Evolutionary conservation across 1,284 basidiomycete species (phyloP), one percentile per base, ranked within the genome.

Genomic region (Pseudozyma tsukubaensis): DNA sequence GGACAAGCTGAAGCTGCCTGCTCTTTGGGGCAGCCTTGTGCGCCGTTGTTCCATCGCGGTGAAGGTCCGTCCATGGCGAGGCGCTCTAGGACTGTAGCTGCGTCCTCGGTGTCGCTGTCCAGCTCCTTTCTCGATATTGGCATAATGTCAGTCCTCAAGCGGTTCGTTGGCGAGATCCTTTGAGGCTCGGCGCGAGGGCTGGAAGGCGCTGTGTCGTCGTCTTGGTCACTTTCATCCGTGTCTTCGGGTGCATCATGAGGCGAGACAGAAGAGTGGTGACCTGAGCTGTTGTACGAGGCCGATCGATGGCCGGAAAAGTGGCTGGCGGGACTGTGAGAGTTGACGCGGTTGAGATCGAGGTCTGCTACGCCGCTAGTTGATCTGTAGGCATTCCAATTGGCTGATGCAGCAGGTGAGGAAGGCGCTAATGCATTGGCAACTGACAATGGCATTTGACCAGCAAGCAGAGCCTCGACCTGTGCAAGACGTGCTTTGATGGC

Each of bases 401-500:
- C 59, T 6, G 64, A 63, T 6, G 56, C 65, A 24, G 52, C 50
- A 12, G 59, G 63, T 10, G 69, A 72, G 19, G 59, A 45, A 8
- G 70, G 56, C 0, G 56, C 65, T 6, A 67, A 34, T 9, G 34
- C 53, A 18, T 58, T 62, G 32, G 70, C 63, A 32, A 60, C 58
- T 34, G 70, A 67, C 11, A 72, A 51, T 11, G 56, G 68, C 48
- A 57, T 70, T 43, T 70, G 63, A 43, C 74, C 66, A 16, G 61
- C 65, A 14, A 77, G 59, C 49, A 72, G 24, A 10, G 77, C 68
- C 47, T 83, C 81, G 10, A 83, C 72, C 43, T 82, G 78, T 0
- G 79, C 79, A 11, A 83, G 78, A 7, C 81, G 62, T n/a, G 63
- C 66, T 57, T 81, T 81, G 71, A 83, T 82, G n/a, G 81, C 80